These are phyloP conservation scores for Cryphonectria parasitica DNA, from an alignment of 2,329 filamentous ascomycete genomes.

Conservation along the genomic window DNA sequence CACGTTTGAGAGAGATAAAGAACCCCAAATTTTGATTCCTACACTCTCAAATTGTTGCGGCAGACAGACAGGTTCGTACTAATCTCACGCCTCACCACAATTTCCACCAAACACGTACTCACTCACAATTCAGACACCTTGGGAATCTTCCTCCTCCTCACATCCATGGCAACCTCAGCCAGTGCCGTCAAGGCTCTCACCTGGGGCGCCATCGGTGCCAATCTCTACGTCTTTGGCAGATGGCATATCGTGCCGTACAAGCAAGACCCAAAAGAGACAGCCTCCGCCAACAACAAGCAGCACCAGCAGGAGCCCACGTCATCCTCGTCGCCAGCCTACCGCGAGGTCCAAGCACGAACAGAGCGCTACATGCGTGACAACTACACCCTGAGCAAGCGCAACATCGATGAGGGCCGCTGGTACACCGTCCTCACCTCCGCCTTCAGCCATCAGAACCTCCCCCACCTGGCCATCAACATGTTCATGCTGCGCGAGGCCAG, in stretches of 20 bases:
- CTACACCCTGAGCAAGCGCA: constrained; percentile 31
- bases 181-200: constrained; percentile 15
- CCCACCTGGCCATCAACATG: constrained; percentile 35
- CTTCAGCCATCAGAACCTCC: constrained; percentile 31
- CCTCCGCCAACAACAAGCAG: background rate
- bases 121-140: background rate
- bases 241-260: constrained; percentile 2
- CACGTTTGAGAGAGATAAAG: no score
- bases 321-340: constrained; percentile 1
- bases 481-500: constrained; percentile 28
- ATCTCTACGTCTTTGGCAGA: constrained; percentile 21
- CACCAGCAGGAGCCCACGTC: background rate
- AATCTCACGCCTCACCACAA: background rate
- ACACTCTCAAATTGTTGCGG: background rate
- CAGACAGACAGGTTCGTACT: background rate
- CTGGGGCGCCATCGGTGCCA: constrained; percentile 30
- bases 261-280: background rate
- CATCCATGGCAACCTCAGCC: constrained; percentile 8
- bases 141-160: background rate
- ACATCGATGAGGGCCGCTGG: constrained; percentile 33
- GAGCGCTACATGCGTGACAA: constrained; percentile 30
- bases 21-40: no score
- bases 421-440: constrained; percentile 33
- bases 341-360: background rate
- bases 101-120: constrained; percentile 12